Conservation (phyloP, 2,329 filamentous ascomycete species). For the Colletotrichum spinosum region DNA sequence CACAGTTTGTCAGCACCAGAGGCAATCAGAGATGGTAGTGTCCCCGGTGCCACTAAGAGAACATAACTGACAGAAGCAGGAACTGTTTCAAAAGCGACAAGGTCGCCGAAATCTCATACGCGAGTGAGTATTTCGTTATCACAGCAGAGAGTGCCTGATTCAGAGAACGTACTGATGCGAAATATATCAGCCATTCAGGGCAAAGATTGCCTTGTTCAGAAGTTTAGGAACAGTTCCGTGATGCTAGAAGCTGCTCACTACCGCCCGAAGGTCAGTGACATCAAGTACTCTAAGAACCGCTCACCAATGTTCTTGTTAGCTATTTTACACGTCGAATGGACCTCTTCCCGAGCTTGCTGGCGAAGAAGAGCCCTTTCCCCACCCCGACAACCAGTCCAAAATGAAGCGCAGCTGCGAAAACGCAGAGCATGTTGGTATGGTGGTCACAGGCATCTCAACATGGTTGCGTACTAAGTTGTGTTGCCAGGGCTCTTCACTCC, state of each 20-base stretch:
- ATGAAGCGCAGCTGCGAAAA: conserved; percentile 90
- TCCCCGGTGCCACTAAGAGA: background rate
- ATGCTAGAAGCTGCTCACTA: conserved; percentile 89
- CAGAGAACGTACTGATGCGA: conserved; percentile 41
- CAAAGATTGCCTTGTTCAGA: conserved; percentile 88
- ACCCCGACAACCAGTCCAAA: conserved; percentile 86
- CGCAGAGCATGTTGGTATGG: conserved; percentile 80
- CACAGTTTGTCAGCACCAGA: conserved; percentile 76
- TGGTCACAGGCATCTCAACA: no score
- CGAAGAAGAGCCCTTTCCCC: conserved; percentile 79
- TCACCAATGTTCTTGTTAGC: conserved; percentile 46
- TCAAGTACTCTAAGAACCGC: background rate
- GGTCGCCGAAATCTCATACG: conserved; percentile 91
- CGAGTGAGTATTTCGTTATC: conserved; percentile 71
- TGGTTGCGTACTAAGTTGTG: background rate
- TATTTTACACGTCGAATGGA: conserved; percentile 64
- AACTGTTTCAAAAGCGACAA: conserved; percentile 87
- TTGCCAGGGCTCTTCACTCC: conserved; percentile 80
- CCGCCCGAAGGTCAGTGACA: conserved; percentile 77
- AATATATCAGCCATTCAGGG: conserved; percentile 81
- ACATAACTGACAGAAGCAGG: conserved; percentile 57
- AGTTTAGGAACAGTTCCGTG: conserved; percentile 96
- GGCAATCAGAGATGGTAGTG: conserved; percentile 77
- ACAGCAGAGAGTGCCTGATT: no score
- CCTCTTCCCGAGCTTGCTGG: conserved; percentile 68